Conservation (phyloP, 2,329 filamentous ascomycete species). For the Alternaria solani region DNA sequence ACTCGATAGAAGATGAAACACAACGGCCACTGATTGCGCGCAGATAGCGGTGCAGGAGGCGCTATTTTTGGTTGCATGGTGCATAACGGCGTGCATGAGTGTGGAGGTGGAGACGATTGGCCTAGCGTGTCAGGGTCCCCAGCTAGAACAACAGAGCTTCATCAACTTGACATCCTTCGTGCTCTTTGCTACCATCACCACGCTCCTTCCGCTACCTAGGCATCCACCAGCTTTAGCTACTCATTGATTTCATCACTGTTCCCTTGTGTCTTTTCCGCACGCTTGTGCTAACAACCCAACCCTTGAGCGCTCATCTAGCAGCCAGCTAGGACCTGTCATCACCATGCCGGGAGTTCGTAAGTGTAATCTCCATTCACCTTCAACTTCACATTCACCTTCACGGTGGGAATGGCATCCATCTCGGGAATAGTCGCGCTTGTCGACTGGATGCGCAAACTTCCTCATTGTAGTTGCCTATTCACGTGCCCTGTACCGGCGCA, state of each 20-base stretch:
- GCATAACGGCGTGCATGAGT: constrained; percentile 25
- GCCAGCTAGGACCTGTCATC: constrained; percentile 8
- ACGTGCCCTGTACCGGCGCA: not conserved
- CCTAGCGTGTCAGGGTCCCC: constrained; percentile 14
- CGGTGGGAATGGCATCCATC: not conserved
- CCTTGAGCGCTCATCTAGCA: not conserved
- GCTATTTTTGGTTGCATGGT: constrained; percentile 31
- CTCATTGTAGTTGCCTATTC: not conserved
- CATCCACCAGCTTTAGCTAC: constrained; percentile 3
- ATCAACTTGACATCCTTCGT: constrained; percentile 22
- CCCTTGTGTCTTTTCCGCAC: not conserved
- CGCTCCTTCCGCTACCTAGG: constrained; percentile 6
- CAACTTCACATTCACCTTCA: constrained; percentile 14
- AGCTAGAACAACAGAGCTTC: constrained; percentile 17
- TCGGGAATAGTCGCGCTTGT: not conserved
- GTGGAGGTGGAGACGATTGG: constrained; percentile 29
- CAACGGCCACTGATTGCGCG: constrained; percentile 16
- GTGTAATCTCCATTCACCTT: constrained; percentile 29
- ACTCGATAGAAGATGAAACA: constrained; percentile 24
- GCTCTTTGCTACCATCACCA: constrained; percentile 13
- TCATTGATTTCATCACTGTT: constrained; percentile 9
- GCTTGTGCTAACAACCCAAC: not conserved
- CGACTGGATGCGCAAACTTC: not conserved
- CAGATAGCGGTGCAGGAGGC: constrained; percentile 16
- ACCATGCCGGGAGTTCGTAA: constrained; percentile 53